Conservation (phyloP, 768 basidiomycete species). For the Lentinula aciculospora region DNA sequence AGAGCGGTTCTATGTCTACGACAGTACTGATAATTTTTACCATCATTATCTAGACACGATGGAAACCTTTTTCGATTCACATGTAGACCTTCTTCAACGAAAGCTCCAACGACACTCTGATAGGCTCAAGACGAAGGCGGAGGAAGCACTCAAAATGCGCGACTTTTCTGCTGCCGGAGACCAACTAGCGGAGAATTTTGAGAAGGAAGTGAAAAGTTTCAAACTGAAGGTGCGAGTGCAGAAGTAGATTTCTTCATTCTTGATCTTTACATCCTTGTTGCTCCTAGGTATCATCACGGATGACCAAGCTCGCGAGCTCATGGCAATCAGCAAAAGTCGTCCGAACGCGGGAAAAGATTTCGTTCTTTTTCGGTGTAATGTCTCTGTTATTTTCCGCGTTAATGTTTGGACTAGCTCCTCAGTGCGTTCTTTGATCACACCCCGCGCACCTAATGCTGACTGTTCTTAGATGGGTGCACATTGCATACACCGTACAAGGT, state of each 20-base stretch:
- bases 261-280: neutral
- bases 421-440: conserved; percentile 44
- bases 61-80: conserved; percentile 94
- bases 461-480: conserved; percentile 73
- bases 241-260: neutral
- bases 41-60: conserved; percentile 63
- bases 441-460: conserved; percentile 12
- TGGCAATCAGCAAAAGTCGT: conserved; percentile 94
- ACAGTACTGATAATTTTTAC: conserved; percentile 12
- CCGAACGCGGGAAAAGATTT: conserved; percentile 75
- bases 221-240: conserved; percentile 73
- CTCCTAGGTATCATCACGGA: conserved; percentile 68
- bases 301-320: conserved; percentile 68
- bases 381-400: conserved; percentile 79
- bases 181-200: conserved; percentile 59
- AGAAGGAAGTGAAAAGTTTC: conserved; percentile 82
- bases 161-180: conserved; percentile 35
- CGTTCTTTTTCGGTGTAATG: conserved; percentile 95
- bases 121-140: conserved; percentile 74
- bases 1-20: neutral
- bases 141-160: conserved; percentile 69
- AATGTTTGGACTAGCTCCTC: conserved; percentile 81
- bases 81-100: conserved; percentile 77
- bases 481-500: conserved; percentile 77
- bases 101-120: conserved; percentile 85